Evolutionary conservation across 2,329 filamentous ascomycete genomes (phyloP).

Genomic region (Apiospora malaysiana): DNA sequence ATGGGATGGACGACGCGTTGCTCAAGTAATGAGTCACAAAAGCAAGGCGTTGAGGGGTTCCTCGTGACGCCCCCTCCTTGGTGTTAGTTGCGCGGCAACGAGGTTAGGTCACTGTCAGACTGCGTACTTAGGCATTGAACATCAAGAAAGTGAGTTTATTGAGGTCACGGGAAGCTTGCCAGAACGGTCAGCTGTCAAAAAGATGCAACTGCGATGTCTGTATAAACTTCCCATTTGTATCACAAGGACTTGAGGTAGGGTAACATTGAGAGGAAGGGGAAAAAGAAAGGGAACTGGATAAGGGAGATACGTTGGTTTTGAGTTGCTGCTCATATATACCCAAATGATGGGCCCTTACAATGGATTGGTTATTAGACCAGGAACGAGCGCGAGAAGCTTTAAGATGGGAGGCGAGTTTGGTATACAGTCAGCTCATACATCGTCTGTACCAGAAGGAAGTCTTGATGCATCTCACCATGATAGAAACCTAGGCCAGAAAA

Average conservation of each 20-base stretch:
- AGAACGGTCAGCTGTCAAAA: not conserved
- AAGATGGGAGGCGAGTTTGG: not conserved
- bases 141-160: not conserved
- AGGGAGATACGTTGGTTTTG: not conserved
- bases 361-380: not conserved
- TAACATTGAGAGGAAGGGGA: no score
- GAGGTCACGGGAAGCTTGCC: not conserved
- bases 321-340: not conserved
- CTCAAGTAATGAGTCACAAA: constrained; percentile 1
- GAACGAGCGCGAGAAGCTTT: not conserved
- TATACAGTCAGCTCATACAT: not conserved
- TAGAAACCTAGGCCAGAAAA: not conserved
- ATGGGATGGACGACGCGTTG: not conserved
- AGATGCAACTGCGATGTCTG: not conserved
- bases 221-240: no score
- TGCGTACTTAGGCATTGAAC: not conserved
- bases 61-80: not conserved
- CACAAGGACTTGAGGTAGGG: no score
- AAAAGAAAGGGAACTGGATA: no score
- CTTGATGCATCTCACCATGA: not conserved
- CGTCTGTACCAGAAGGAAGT: not conserved
- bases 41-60: not conserved
- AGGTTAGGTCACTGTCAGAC: not conserved
- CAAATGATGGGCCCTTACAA: not conserved
- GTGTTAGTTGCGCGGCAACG: not conserved